Evolutionary conservation across 768 basidiomycete species (phyloP), one percentile per base, ranked within the genome.

Genomic region (Pilatotrama ljubarskyi): DNA sequence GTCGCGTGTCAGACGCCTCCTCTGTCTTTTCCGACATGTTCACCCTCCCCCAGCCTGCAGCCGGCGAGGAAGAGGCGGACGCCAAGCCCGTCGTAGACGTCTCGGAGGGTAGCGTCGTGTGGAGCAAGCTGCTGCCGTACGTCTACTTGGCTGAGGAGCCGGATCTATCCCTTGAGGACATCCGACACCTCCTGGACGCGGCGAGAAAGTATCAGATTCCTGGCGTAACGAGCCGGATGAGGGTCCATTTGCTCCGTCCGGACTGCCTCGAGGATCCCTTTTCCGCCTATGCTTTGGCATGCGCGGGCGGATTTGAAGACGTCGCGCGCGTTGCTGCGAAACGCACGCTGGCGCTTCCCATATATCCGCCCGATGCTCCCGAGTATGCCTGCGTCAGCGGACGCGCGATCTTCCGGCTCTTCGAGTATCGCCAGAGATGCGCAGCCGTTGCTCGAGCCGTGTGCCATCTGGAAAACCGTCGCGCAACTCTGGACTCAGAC

Each of bases 21-120:
- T 20, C 65, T 8, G 35, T 64, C 38, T 64, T 61, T 24, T 18
- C 47, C 22, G 55, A 56, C 47, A 49, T 66, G 55, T 61, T 66
- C 53, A 41, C 62, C 14, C 40, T 61, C 20, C 58, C 62, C 0
- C 58, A 56, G 41, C 44, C 44, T 8, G 5, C 24, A 4, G 2
- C 25, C 2, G 44, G 24, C 22, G 24, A 22, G 38, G n/a, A 40
- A n/a, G 13, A 5, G n/a, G 38, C n/a, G 11, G 44, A 14, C 26
- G n/a, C 25, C 14, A 14, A n/a, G 14, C 24, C 44, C 6, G 26
- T 47, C 7, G 24, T 47, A 22, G 44, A 26, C 14, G 44, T 47
- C 13, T 47, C 44, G 2, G 44, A 47, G 44, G 17, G 17, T 3
- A 47, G 26, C 24, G 26, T 13, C 3, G 22, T 47, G 13, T 47